These are phyloP conservation scores for Nakaseomyces sp. DNA, from an alignment of 1,139 yeast species.

Conservation along the genomic window DNA sequence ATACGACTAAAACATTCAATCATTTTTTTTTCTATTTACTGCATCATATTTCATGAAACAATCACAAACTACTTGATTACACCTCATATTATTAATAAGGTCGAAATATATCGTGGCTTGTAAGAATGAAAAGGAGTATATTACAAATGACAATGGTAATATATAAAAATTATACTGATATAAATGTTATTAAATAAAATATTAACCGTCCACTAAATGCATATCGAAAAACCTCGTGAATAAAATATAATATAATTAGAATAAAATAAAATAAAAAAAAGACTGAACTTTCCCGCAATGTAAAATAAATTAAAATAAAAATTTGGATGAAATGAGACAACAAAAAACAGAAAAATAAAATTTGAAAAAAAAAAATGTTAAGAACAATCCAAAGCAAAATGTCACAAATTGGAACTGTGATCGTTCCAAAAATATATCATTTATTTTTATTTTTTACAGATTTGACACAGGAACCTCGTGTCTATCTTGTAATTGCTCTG, in stretches of 20 bases:
- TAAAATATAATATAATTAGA: neutral
- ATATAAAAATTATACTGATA: no score
- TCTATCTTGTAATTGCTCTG: neutral
- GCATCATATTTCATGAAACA: no score
- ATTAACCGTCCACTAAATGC: neutral
- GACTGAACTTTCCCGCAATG: neutral
- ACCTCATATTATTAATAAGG: no score
- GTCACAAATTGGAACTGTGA: no score
- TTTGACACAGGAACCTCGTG: neutral
- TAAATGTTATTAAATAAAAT: neutral
- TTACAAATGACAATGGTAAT: no score
- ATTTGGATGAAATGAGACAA: neutral
- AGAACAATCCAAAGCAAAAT: no score
- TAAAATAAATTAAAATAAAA: neutral
- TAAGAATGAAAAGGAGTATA: no score
- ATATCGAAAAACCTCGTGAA: neutral
- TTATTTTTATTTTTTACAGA: neutral
- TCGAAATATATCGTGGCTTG: no score
- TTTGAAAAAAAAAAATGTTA: neutral
- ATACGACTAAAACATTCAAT: no score
- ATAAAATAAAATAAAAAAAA: neutral
- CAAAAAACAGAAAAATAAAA: neutral
- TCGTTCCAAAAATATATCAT: no score
- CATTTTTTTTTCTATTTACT: no score
- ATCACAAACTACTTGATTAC: no score